Conservation (phyloP, 495 filamentous ascomycete species). For the Friedmanniomyces endolithicus region DNA sequence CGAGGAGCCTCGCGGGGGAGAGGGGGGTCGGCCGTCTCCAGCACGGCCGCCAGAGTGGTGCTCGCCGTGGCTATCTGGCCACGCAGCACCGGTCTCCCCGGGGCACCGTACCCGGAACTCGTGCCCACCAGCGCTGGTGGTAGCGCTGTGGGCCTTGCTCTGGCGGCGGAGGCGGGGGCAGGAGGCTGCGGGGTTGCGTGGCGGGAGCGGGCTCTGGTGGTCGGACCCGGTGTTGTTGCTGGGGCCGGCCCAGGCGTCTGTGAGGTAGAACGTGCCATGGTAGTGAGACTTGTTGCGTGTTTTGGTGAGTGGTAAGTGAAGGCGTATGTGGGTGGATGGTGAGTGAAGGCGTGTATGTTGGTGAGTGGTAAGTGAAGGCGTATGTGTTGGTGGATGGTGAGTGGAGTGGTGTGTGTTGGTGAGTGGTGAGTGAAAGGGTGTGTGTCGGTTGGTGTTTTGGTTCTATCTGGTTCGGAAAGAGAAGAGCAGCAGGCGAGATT, state of each 20-base stretch:
- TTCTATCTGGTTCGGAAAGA: background rate
- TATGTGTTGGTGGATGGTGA: too few species aligned
- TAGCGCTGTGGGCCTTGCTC: background rate
- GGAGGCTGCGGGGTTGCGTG: background rate
- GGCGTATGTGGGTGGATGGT: too few species aligned
- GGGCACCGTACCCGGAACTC: conserved; percentile 11
- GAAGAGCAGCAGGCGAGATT: background rate
- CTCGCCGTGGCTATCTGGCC: background rate
- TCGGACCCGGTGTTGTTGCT: background rate
- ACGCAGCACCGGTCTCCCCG: conserved; percentile 5
- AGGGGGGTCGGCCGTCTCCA: background rate
- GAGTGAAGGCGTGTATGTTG: background rate
- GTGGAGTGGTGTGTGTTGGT: background rate
- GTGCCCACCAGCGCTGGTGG: background rate
- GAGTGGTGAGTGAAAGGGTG: too few species aligned
- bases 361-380: background rate
- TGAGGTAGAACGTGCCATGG: background rate
- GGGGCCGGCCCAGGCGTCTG: background rate
- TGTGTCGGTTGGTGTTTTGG: background rate
- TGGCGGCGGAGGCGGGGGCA: background rate
- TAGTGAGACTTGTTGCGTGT: background rate
- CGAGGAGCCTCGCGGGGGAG: background rate
- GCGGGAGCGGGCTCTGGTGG: conserved; percentile 1
- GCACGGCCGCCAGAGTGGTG: background rate
- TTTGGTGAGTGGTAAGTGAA: background rate